Evolutionary conservation across 371 early-diverging fungal genomes (phyloP).

Genomic region (Encephalitozoon hellem): DNA sequence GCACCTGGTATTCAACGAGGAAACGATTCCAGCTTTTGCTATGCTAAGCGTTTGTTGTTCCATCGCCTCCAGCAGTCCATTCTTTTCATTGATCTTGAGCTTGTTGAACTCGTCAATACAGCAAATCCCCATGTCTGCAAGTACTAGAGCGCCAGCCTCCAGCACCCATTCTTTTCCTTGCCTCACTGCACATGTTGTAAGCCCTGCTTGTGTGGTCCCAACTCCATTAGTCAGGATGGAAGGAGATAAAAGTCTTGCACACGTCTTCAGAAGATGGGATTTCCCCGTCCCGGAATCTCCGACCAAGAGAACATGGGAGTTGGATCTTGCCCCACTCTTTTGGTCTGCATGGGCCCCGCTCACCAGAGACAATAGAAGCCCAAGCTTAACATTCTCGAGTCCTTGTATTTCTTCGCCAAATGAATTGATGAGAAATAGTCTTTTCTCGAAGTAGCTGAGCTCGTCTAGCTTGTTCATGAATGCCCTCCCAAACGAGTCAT

Average conservation of each 20-base stretch:
- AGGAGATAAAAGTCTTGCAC: constrained; percentile 44
- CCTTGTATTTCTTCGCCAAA: constrained; percentile 52
- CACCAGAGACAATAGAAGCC: constrained; percentile 46
- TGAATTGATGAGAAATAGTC: constrained; percentile 36
- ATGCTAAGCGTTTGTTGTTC: constrained; percentile 61
- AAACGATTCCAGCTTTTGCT: constrained; percentile 61
- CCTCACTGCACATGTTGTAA: constrained; percentile 59
- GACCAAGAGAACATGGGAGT: constrained; percentile 56
- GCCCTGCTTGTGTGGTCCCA: constrained; percentile 59
- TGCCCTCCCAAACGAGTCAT: not conserved
- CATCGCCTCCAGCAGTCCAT: constrained; percentile 61
- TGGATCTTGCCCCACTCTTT: not conserved
- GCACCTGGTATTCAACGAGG: constrained; percentile 57
- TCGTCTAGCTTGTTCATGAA: not conserved
- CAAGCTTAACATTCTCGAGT: constrained; percentile 47
- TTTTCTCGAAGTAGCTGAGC: constrained; percentile 17
- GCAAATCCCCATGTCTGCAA: constrained; percentile 93
- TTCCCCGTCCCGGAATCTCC: constrained; percentile 61
- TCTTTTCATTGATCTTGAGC: constrained; percentile 56
- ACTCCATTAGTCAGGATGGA: constrained; percentile 54
- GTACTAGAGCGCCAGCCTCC: constrained; percentile 94
- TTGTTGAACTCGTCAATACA: constrained; percentile 94
- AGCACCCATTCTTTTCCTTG: constrained; percentile 60
- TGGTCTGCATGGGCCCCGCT: constrained; percentile 25
- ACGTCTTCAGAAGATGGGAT: constrained; percentile 47